These are phyloP conservation scores for Fraxinus americana DNA, from an alignment of 257 asterid genomes.

Conservation along the genomic window DNA sequence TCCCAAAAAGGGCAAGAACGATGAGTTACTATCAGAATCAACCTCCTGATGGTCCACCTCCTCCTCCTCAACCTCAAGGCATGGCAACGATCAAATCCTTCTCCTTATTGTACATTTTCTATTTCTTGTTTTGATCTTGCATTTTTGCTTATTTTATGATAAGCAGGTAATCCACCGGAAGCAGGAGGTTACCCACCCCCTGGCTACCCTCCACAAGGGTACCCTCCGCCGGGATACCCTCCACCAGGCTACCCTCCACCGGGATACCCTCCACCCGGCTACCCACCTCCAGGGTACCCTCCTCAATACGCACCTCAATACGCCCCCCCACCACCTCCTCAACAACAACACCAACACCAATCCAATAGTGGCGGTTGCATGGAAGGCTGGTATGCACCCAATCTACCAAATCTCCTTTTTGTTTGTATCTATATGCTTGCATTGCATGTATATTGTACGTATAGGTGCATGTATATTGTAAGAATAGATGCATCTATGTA, in stretches of 20 bases:
- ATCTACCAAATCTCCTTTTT: neutral
- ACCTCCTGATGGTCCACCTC: conserved; percentile 42
- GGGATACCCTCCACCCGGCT: conserved; percentile 32
- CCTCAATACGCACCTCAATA: conserved; percentile 43
- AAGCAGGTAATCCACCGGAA: conserved; percentile 46
- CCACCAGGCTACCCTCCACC: conserved; percentile 41
- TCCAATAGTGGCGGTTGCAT: conserved; percentile 29
- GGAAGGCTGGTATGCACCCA: conserved; percentile 44
- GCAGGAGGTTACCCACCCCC: conserved; percentile 17
- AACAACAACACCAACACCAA: conserved; percentile 19
- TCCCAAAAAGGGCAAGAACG: neutral
- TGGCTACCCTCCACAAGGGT: conserved; percentile 22
- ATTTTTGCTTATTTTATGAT: neutral
- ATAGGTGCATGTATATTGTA: neutral
- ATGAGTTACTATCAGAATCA: conserved; percentile 49
- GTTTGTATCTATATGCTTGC: neutral
- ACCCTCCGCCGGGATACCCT: conserved; percentile 46
- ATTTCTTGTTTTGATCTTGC: neutral
- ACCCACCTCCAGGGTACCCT: conserved; percentile 35
- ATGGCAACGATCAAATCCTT: neutral
- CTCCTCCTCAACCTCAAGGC: conserved; percentile 58
- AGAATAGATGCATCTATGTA: neutral
- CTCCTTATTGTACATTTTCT: neutral
- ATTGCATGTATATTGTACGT: neutral
- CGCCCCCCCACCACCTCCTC: conserved; percentile 45